A percentile compares a stretch with the other conserved stretches of the same genome.
Conservation (phyloP, 257 asterid species). For the Ilex asprella region DNA sequence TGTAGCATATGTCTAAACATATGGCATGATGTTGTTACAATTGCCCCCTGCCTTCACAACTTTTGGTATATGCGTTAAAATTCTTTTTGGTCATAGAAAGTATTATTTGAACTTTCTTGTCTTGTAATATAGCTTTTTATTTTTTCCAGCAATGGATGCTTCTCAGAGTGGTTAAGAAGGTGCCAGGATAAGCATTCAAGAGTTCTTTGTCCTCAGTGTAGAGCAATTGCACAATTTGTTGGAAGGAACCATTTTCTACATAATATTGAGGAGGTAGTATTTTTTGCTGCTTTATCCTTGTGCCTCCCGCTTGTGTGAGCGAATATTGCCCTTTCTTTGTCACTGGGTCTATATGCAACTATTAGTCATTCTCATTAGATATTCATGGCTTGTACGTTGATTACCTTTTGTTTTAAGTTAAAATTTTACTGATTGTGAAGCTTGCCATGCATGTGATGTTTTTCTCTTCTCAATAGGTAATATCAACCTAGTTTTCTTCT, state of each 20-base stretch:
- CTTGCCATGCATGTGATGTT: no score
- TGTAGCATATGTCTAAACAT: slow-evolving; percentile 80
- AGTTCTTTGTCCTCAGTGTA: slow-evolving; percentile 87
- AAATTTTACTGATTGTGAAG: no score
- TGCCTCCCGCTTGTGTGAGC: neutral
- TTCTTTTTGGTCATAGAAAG: slow-evolving; percentile 11
- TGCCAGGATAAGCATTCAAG: slow-evolving; percentile 61
- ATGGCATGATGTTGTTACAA: slow-evolving; percentile 98
- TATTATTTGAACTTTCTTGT: neutral
- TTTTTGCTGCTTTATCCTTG: neutral
- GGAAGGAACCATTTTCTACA: slow-evolving; percentile 92
- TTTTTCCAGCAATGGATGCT: slow-evolving; percentile 83
- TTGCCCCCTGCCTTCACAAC: slow-evolving; percentile 97
- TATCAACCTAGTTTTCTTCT: neutral
- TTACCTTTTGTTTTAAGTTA: no score
- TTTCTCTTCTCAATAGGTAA: no score
- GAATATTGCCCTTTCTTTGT: neutral
- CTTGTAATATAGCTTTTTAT: slow-evolving; percentile 6
- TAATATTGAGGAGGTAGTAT: slow-evolving; percentile 71
- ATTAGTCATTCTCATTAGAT: no score
- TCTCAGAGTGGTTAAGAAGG: slow-evolving; percentile 97
- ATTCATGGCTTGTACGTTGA: no score
- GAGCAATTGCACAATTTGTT: slow-evolving; percentile 87
- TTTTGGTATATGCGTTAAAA: slow-evolving; percentile 51
- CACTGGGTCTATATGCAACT: no score